Percentiles rank a stretch among this genome's conserved stretches.
These are phyloP conservation scores for Suillus clintonianus DNA, from an alignment of 768 basidiomycete genomes.

Conservation along the genomic window DNA sequence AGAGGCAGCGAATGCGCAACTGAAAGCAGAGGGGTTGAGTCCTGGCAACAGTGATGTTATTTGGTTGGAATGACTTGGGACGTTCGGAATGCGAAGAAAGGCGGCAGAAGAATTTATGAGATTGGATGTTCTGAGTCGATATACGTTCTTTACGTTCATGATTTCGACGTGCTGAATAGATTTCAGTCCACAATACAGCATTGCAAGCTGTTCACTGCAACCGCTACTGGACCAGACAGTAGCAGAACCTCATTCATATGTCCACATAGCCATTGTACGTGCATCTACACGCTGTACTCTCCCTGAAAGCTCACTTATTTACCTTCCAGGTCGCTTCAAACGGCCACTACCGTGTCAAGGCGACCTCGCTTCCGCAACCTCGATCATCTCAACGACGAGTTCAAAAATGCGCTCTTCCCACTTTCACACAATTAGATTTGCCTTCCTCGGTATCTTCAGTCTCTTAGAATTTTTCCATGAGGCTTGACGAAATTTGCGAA, in stretches of 20 bases:
- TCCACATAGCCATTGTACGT: conserved; percentile 60
- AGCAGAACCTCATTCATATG: conserved; percentile 48
- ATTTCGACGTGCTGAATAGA: conserved; percentile 2
- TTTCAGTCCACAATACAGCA: conserved; percentile 57
- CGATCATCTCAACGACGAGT: conserved; percentile 40
- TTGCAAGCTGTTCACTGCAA: conserved; percentile 45
- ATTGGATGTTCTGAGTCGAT: conserved; percentile 56
- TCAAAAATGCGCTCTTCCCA: conserved; percentile 18
- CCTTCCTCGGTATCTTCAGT: neutral
- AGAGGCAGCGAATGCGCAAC: conserved; percentile 44
- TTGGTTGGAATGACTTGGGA: conserved; percentile 54
- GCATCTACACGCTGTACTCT: neutral
- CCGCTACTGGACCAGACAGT: conserved; percentile 55
- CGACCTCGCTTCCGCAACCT: conserved; percentile 28
- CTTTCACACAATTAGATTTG: conserved; percentile 20
- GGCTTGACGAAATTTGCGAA: conserved; percentile 54
- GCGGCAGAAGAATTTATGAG: conserved; percentile 51
- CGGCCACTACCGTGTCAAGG: conserved; percentile 22
- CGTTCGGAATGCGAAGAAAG: conserved; percentile 45
- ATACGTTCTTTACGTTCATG: neutral
- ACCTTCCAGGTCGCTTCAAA: conserved; percentile 35
- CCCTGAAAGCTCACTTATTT: neutral
- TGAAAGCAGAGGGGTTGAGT: conserved; percentile 45
- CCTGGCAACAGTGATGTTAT: conserved; percentile 47
- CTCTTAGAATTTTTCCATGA: conserved; percentile 18